A percentile compares a stretch with the other conserved stretches of the same genome.
These are phyloP conservation scores for Rubroshorea leprosula DNA, from an alignment of 345 rosid genomes.

Conservation along the genomic window DNA sequence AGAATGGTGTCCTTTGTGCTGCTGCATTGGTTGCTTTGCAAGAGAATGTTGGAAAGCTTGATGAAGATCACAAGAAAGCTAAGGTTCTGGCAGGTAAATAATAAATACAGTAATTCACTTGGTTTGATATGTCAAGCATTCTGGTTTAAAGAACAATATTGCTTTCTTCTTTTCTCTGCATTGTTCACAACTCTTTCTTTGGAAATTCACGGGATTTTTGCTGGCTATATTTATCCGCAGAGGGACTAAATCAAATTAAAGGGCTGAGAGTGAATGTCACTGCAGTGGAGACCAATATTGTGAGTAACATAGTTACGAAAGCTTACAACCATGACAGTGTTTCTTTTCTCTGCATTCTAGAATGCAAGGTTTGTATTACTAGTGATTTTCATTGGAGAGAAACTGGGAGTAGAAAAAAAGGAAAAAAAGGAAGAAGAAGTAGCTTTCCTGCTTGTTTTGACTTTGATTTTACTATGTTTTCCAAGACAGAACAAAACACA, in stretches of 20 bases:
- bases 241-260: constrained; percentile 65
- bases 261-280: constrained; percentile 59
- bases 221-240: constrained; percentile 29
- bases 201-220: constrained; percentile 3
- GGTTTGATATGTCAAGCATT: neutral
- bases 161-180: constrained; percentile 4
- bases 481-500: too few species aligned
- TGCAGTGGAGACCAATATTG: constrained; percentile 84
- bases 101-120: too few species aligned
- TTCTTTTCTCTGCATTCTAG: neutral
- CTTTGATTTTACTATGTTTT: too few species aligned
- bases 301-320: constrained; percentile 33
- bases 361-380: neutral
- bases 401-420: neutral
- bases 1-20: constrained; percentile 73
- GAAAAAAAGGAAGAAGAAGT: neutral
- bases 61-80: constrained; percentile 73
- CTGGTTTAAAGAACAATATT: neutral
- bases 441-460: neutral
- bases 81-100: constrained; percentile 68
- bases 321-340: neutral
- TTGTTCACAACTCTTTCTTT: neutral
- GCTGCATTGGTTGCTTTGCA: constrained; percentile 76
- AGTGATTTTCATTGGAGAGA: neutral
- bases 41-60: constrained; percentile 62